A percentile compares a stretch with the other conserved stretches of the same genome.
Conservation (phyloP, 106 monocot species). For the Dendrobium nobile region DNA sequence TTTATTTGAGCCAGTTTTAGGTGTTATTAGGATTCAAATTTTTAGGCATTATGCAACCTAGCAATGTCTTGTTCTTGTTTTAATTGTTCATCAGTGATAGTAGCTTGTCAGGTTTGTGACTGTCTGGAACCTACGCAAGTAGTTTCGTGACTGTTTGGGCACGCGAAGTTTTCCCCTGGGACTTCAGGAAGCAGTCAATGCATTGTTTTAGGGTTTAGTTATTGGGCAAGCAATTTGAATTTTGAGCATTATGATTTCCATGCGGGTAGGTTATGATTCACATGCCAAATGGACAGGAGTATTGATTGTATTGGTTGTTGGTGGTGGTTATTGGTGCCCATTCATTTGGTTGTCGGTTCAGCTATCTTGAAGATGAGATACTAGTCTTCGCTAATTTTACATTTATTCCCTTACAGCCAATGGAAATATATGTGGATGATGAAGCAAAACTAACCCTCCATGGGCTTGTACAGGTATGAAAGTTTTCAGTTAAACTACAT, state of each 20-base stretch:
- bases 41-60: neutral
- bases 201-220: neutral
- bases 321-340: constrained; percentile 10
- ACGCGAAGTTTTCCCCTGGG: neutral
- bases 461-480: constrained; percentile 89
- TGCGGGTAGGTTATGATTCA: neutral
- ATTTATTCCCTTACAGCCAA: constrained; percentile 85
- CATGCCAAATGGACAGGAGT: neutral
- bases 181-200: neutral
- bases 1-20: neutral
- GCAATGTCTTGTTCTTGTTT: neutral
- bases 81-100: neutral
- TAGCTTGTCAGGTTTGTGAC: constrained; percentile 1
- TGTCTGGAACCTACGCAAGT: neutral
- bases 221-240: neutral
- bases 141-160: neutral
- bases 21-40: neutral
- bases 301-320: neutral
- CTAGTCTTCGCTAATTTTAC: constrained; percentile 1
- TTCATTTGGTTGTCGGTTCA: constrained; percentile 37
- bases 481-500: neutral
- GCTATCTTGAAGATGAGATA: constrained; percentile 22
- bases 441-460: constrained; percentile 96
- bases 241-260: neutral
- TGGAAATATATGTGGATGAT: constrained; percentile 99